Evolutionary conservation across 1,284 basidiomycete species (phyloP).

Genomic region (Cystobasidiaceae sp.): DNA sequence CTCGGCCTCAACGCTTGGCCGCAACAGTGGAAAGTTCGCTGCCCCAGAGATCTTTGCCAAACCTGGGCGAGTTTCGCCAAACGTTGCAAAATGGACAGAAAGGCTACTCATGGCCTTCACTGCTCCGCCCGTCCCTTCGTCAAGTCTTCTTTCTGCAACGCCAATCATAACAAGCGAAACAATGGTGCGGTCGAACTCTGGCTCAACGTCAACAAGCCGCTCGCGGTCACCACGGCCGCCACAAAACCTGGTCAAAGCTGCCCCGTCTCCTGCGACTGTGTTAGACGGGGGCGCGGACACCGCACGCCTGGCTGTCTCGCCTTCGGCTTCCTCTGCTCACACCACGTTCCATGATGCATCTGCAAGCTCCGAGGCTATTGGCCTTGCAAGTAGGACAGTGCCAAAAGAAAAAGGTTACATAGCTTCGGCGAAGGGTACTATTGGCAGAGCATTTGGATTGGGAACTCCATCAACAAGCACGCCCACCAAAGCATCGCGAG

Average conservation of each 20-base stretch:
- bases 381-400: background rate
- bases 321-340: background rate
- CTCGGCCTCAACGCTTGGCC: conserved; percentile 20
- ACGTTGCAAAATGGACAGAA: conserved; percentile 15
- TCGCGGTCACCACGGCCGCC: background rate
- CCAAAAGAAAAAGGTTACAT: conserved; percentile 26
- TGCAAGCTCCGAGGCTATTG: conserved; percentile 2
- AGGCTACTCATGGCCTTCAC: background rate
- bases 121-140: background rate
- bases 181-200: conserved; percentile 1
- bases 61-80: conserved; percentile 12
- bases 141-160: background rate
- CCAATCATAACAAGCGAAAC: background rate
- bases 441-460: conserved; percentile 36
- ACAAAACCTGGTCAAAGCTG: background rate
- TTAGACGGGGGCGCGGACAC: background rate
- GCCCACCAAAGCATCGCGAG: background rate
- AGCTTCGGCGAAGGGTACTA: conserved; percentile 32
- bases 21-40: background rate
- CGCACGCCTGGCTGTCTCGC: background rate
- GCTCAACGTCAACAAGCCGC: background rate
- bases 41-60: background rate
- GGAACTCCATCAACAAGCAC: too few relatives aligned
- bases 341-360: background rate
- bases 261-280: conserved; percentile 13